Evolutionary conservation across 352 stramenopile species (phyloP), one percentile per base, ranked within the genome.

Genomic region (Phytophthora sansomeana): DNA sequence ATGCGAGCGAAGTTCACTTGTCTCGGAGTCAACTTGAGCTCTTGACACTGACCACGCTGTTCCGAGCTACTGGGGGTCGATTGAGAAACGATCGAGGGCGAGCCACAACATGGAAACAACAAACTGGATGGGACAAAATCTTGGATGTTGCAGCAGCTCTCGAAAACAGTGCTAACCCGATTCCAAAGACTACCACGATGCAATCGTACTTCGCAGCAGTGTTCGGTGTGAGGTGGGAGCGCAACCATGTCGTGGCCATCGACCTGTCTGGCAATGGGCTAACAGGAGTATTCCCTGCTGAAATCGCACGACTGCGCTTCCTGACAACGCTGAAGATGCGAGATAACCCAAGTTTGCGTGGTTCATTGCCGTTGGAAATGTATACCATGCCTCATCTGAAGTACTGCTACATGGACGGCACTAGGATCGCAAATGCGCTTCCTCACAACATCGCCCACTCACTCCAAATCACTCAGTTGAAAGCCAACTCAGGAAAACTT

Each of bases 371-470:
- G 14, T 7, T 5, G 5, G 56, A 56, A 19, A 69, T 73, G 30
- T 91, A 78, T 58, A 19, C 57, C 28, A 84, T 90, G 73, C 49
- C 65, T 5, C 73, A 77, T 1, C 58, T 91, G 0, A 83, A 76
- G 8, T 89, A 85, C 53, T 90, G 80, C 66, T 92, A 90, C 41
- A 33, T 92, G 3, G 80, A 91, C 38, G 80, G 77, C 50, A 90
- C 84, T 6, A 59, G 54, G 1, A 48, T 92, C 0, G 65, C 76
- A 29, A 78, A 79, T 35, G 54, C 69, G 11, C 61, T 92, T 6
- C 83, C 81, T 6, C 77, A 75, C 46, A 68, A 79, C 21, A 75
- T 49, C 1, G 78, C 80, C 8, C 78, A 85, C 59, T 80, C 75
- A 26, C 75, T 92, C 43, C 67, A 92, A 53, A 85, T 90, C 48